phyloP scores from a whole-genome alignment of 2,329 filamentous ascomycete species.

The Zasmidium citrigriseum region DNA sequence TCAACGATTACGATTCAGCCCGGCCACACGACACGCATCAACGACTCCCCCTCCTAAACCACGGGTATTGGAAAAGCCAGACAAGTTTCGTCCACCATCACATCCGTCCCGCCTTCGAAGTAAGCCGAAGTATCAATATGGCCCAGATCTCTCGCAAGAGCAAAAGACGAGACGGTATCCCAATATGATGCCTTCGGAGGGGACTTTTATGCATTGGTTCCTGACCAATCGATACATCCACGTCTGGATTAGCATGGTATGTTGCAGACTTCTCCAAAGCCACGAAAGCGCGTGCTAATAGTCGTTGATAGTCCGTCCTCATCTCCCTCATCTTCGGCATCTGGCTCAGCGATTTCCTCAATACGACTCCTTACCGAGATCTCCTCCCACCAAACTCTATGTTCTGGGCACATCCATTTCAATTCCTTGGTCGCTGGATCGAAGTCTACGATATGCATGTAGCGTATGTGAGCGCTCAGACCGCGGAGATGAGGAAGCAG shows the following conservation, averaged over 20 bases:
- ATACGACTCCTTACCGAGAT: slow-evolving; percentile 75
- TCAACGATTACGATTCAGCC: slow-evolving; percentile 11
- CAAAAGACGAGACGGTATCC: slow-evolving; percentile 78
- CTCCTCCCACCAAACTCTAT: slow-evolving; percentile 72
- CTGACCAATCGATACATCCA: slow-evolving; percentile 76
- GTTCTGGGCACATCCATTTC: slow-evolving; percentile 68
- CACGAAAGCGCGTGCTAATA: not conserved
- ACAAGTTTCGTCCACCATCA: slow-evolving; percentile 88
- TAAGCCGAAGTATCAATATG: slow-evolving; percentile 67
- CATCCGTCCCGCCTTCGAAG: slow-evolving; percentile 71
- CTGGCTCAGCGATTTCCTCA: slow-evolving; percentile 76
- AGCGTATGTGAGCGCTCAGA: slow-evolving; percentile 67
- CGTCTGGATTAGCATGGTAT: slow-evolving; percentile 78
- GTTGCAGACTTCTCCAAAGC: slow-evolving; percentile 26
- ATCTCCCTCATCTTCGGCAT: slow-evolving; percentile 69
- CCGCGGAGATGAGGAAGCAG: slow-evolving; percentile 69
- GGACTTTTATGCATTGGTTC: slow-evolving; percentile 82
- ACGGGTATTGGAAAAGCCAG: slow-evolving; percentile 79
- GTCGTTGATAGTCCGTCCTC: slow-evolving; percentile 60
- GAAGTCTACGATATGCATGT: slow-evolving; percentile 77
- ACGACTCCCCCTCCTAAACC: slow-evolving; percentile 53
- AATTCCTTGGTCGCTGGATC: slow-evolving; percentile 64
- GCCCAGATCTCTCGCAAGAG: slow-evolving; percentile 66
- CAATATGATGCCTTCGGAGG: slow-evolving; percentile 81
- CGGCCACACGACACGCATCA: slow-evolving; percentile 32